Percentiles rank a stretch among this genome's conserved stretches.
Conservation (phyloP, 371 early-diverging fungal genomes). For the Lichtheimia hyalospora region DNA sequence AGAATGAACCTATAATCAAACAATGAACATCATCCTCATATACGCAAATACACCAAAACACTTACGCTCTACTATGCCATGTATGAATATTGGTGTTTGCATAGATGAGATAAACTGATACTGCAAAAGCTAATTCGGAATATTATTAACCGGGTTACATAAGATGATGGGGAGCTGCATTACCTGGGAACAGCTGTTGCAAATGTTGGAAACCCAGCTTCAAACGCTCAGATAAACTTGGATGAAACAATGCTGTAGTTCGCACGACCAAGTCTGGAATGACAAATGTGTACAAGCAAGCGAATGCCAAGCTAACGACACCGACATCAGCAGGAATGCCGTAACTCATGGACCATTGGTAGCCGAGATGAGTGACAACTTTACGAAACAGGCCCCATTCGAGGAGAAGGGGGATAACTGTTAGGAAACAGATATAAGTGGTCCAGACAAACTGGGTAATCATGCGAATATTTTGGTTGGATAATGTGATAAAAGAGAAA, state of each 20-base stretch:
- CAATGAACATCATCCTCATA: not conserved
- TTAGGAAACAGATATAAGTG: not conserved
- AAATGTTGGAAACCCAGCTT: not conserved
- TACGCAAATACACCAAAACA: not conserved
- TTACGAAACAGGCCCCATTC: conserved; percentile 14
- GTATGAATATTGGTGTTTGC: conserved; percentile 1
- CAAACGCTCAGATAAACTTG: not conserved
- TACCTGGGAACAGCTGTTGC: conserved; percentile 21
- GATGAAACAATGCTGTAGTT: not conserved
- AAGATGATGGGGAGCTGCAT: not conserved
- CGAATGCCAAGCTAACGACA: not conserved
- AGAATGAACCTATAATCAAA: conserved; percentile 17
- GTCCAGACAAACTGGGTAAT: not conserved
- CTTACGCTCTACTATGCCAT: conserved; percentile 2
- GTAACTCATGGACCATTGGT: not conserved
- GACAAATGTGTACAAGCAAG: conserved; percentile 2
- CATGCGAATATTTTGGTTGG: not conserved
- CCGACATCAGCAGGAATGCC: conserved; percentile 7
- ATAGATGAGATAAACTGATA: not conserved
- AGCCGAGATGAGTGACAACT: conserved; percentile 1
- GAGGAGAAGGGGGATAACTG: conserved; percentile 4
- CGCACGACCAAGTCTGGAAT: conserved; percentile 6
- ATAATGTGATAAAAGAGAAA: not conserved
- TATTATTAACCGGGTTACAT: no score
- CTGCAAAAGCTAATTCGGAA: not conserved